phyloP scores from a whole-genome alignment of 495 filamentous ascomycete genomes.

The Daldinia decipiens region DNA sequence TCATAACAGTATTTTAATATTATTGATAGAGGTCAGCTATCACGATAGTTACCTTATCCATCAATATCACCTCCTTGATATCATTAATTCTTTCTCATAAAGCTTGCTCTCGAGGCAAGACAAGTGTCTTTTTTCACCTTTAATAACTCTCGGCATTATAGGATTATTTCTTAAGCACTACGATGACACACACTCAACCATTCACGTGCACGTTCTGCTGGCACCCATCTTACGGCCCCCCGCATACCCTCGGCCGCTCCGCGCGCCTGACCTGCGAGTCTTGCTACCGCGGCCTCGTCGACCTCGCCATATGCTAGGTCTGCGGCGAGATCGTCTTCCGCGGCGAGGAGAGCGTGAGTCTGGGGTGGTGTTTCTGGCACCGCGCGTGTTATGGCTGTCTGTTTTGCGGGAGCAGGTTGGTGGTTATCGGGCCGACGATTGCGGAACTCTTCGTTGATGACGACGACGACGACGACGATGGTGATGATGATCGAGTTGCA shows the following conservation, averaged over 20 bases:
- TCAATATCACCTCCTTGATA: not conserved
- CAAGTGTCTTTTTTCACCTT: not conserved
- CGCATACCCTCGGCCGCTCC: constrained; percentile 44
- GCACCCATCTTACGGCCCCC: constrained; percentile 41
- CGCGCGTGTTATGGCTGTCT: constrained; percentile 59
- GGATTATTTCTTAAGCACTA: not conserved
- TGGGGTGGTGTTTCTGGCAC: constrained; percentile 64
- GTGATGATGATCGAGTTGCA: not conserved
- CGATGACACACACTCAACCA: constrained; percentile 17
- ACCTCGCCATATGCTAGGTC: constrained; percentile 60
- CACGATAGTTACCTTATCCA: not conserved
- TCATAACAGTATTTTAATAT: not conserved
- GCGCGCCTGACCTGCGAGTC: constrained; percentile 54
- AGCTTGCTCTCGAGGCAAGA: not conserved
- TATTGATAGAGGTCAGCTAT: constrained; percentile 4
- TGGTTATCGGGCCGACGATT: constrained; percentile 24
- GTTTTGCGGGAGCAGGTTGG: constrained; percentile 49
- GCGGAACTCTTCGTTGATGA: constrained; percentile 30
- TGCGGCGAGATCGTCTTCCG: constrained; percentile 59
- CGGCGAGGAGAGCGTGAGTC: constrained; percentile 57
- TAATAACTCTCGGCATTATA: not conserved
- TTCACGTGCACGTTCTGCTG: constrained; percentile 64
- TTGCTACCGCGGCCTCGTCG: constrained; percentile 53
- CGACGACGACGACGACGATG: no score
- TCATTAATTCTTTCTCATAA: constrained; percentile 1